These are phyloP conservation scores for Ligustrum vulgare DNA, from an alignment of 257 asterid genomes.

Conservation along the genomic window DNA sequence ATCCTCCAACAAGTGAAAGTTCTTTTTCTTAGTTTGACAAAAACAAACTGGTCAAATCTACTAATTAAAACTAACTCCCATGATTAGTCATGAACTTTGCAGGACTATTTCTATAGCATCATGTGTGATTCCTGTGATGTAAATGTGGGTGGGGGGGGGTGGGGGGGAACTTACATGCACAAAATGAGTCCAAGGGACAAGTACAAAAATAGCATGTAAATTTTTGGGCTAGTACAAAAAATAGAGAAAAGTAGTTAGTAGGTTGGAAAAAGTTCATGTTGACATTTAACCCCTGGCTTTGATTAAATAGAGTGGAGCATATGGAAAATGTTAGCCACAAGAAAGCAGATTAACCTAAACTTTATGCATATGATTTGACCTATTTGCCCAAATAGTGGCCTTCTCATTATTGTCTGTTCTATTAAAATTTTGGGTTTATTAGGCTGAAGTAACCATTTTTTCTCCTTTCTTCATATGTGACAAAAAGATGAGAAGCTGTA, in stretches of 20 bases:
- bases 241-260: conserved; percentile 2
- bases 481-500: conserved; percentile 34
- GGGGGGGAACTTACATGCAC: conserved; percentile 4
- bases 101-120: neutral
- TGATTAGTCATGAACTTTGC: neutral
- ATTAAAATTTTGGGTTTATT: conserved; percentile 22
- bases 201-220: conserved; percentile 25
- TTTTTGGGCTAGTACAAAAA: conserved; percentile 19
- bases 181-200: conserved; percentile 8
- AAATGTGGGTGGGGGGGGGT: neutral
- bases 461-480: conserved; percentile 21
- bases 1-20: conserved; percentile 6
- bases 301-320: conserved; percentile 38
- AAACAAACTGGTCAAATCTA: neutral
- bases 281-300: conserved; percentile 37
- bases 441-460: conserved; percentile 7
- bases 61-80: neutral
- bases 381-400: conserved; percentile 29
- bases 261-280: conserved; percentile 25
- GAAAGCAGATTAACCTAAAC: conserved; percentile 24
- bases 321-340: conserved; percentile 34
- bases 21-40: neutral
- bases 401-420: conserved; percentile 24
- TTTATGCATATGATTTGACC: conserved; percentile 35
- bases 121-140: neutral